Conservation (phyloP, 257 asterid species). For the Penstemon barbatus region DNA sequence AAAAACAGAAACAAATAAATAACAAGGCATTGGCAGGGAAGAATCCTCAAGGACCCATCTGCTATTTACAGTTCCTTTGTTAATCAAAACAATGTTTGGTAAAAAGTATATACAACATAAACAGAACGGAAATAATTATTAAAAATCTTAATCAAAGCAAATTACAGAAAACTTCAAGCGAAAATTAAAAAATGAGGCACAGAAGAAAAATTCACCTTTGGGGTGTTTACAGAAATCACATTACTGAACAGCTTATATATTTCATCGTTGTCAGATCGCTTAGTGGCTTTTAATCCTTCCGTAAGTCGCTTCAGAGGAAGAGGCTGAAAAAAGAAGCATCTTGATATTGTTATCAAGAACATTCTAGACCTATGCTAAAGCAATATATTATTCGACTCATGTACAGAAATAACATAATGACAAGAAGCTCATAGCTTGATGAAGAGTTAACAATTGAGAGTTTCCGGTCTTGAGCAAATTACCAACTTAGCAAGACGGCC, state of each 20-base stretch:
- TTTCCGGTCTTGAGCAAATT: constrained; percentile 36
- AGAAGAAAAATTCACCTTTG: constrained; percentile 57
- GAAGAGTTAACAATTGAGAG: constrained; percentile 11
- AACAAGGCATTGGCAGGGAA: neutral
- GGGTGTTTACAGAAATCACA: constrained; percentile 63
- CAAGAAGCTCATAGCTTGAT: neutral
- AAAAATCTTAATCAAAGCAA: constrained; percentile 19
- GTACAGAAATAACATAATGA: neutral
- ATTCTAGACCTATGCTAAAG: constrained; percentile 14
- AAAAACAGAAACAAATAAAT: neutral
- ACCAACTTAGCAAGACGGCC: constrained; percentile 96
- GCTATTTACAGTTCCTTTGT: neutral
- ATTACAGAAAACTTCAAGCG: neutral
- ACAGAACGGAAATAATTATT: constrained; percentile 15
- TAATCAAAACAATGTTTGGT: neutral
- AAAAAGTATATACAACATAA: constrained; percentile 18
- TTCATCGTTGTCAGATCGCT: constrained; percentile 66
- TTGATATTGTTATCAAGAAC: constrained; percentile 9
- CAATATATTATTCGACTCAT: neutral
- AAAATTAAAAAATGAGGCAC: neutral
- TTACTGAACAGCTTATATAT: constrained; percentile 75
- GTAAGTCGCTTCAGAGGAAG: constrained; percentile 77
- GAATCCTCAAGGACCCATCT: neutral
- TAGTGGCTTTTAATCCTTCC: constrained; percentile 66
- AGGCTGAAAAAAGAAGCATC: constrained; percentile 64